These are phyloP conservation scores for Raffaelea arxii DNA, from an alignment of 2,329 filamentous ascomycete species.

Conservation along the genomic window DNA sequence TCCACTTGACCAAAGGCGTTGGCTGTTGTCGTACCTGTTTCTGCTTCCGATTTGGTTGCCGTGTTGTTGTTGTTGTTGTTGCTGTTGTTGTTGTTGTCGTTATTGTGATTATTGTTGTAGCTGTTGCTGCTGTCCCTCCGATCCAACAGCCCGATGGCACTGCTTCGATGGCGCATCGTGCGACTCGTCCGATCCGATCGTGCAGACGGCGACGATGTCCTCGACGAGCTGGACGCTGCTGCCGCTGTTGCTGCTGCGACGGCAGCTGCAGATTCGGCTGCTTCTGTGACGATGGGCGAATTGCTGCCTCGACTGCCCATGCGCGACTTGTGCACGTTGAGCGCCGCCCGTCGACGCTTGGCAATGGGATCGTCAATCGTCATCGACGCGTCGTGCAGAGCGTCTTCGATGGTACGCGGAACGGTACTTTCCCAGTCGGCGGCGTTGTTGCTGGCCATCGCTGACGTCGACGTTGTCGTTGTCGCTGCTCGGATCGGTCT, in stretches of 20 bases:
- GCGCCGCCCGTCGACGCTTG: slow-evolving; percentile 39
- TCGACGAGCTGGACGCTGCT: no score
- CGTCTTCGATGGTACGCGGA: slow-evolving; percentile 74
- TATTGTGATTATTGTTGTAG: no score
- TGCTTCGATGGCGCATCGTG: slow-evolving; percentile 43
- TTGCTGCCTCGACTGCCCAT: slow-evolving; percentile 26
- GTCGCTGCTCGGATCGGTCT: slow-evolving; percentile 26
- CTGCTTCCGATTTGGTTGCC: slow-evolving; percentile 47
- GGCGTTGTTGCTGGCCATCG: slow-evolving; percentile 21
- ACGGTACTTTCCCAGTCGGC: slow-evolving; percentile 17
- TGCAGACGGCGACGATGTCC: no score
- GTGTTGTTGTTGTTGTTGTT: no score
- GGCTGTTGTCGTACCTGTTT: slow-evolving; percentile 48
- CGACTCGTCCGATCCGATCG: no score
- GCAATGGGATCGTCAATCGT: slow-evolving; percentile 63
- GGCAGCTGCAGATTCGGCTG: not conserved
- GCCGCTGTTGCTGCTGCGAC: not conserved
- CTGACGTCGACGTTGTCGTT: slow-evolving; percentile 17
- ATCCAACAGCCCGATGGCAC: slow-evolving; percentile 49
- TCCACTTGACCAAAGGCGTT: slow-evolving; percentile 53
- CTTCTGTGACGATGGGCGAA: slow-evolving; percentile 12
- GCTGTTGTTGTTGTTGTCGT: no score
- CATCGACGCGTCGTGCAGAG: slow-evolving; percentile 82
- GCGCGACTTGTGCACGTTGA: slow-evolving; percentile 40
- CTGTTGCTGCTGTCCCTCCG: slow-evolving; percentile 49